phyloP scores from a whole-genome alignment of 2,329 filamentous ascomycete genomes.

The Epicoccum sorghinum region DNA sequence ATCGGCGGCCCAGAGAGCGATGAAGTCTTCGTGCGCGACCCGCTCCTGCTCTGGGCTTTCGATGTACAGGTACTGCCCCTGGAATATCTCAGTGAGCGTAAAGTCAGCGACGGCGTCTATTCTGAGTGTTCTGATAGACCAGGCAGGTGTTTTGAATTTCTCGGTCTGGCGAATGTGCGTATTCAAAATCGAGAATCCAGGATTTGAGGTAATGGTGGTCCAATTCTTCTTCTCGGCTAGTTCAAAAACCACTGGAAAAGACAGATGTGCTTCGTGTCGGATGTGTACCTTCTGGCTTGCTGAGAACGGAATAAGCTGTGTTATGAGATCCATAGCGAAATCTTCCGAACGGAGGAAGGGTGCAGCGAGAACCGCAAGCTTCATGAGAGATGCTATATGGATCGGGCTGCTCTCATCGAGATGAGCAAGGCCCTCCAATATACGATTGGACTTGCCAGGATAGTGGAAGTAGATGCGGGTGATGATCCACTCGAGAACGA shows the following conservation, averaged over 20 bases:
- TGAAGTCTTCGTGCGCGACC: constrained; percentile 50
- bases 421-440: constrained; percentile 46
- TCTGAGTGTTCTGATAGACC: constrained; percentile 45
- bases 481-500: constrained; percentile 57
- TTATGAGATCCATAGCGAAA: constrained; percentile 49
- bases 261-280: constrained; percentile 60
- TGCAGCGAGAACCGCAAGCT: constrained; percentile 52
- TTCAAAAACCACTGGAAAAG: constrained; percentile 53
- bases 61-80: constrained; percentile 53
- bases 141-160: constrained; percentile 49
- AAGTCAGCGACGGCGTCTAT: constrained; percentile 53
- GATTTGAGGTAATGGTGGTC: constrained; percentile 46
- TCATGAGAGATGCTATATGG: constrained; percentile 55
- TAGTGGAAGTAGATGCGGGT: constrained; percentile 50
- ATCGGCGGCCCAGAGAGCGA: constrained; percentile 36
- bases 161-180: constrained; percentile 53
- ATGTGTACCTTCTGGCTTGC: constrained; percentile 59
- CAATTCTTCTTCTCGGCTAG: constrained; percentile 46
- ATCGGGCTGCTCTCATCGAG: constrained; percentile 55
- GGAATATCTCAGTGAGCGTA: constrained; percentile 52
- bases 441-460: constrained; percentile 35
- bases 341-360: constrained; percentile 46
- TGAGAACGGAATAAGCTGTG: constrained; percentile 51
- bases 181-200: constrained; percentile 51
- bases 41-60: constrained; percentile 50